Percentiles rank a stretch among this genome's conserved stretches.
These are phyloP conservation scores for Royoungia palumana DNA, from an alignment of 768 basidiomycete genomes.

Conservation along the genomic window DNA sequence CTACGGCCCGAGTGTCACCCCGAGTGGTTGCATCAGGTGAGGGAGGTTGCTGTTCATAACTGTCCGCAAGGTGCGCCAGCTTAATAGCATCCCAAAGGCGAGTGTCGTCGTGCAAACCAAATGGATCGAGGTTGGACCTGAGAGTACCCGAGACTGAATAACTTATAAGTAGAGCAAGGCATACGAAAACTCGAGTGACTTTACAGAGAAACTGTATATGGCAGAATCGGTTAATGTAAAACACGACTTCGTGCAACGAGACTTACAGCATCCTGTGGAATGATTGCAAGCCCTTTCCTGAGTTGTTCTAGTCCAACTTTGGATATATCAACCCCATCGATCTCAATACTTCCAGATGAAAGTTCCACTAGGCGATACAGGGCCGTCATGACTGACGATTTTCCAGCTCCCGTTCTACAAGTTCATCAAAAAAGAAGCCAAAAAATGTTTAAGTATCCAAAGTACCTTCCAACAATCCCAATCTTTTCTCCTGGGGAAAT, in stretches of 20 bases:
- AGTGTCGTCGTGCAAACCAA: constrained; percentile 74
- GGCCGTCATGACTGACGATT: constrained; percentile 87
- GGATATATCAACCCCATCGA: constrained; percentile 85
- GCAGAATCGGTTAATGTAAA: background rate
- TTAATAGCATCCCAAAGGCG: constrained; percentile 85
- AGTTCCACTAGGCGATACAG: constrained; percentile 85
- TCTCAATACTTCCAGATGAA: constrained; percentile 64
- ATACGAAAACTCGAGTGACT: constrained; percentile 3
- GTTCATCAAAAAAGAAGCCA: background rate
- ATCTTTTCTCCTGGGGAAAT: constrained; percentile 83
- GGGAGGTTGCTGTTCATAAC: constrained; percentile 20
- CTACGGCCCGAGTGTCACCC: constrained; percentile 38
- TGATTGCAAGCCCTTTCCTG: constrained; percentile 66
- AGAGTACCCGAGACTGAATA: constrained; percentile 69
- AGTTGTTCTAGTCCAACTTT: constrained; percentile 75
- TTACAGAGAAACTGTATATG: constrained; percentile 42
- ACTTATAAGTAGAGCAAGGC: constrained; percentile 9
- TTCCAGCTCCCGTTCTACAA: constrained; percentile 76
- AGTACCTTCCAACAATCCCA: constrained; percentile 74
- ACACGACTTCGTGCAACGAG: background rate
- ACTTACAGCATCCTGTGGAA: constrained; percentile 65
- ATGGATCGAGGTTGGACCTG: constrained; percentile 83
- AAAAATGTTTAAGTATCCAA: constrained; percentile 5
- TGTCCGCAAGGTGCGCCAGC: constrained; percentile 78
- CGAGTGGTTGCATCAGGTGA: constrained; percentile 33